These are phyloP conservation scores for Dipodascopsis uninucleata DNA, from an alignment of 805 yeast genomes.

Conservation along the genomic window DNA sequence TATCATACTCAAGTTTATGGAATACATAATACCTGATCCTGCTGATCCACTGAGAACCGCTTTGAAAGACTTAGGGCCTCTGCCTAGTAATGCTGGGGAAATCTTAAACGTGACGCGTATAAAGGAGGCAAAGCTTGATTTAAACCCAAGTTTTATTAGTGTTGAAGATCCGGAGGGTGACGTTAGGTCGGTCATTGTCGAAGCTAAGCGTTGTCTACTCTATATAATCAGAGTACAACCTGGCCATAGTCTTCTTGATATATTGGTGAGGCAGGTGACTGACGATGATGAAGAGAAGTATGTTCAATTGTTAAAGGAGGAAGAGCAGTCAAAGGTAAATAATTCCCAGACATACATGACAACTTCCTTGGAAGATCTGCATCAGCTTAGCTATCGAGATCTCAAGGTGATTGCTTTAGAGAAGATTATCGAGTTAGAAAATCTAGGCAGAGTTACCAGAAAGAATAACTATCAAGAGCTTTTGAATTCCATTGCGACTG, in stretches of 20 bases:
- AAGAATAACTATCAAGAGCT: conserved; percentile 71
- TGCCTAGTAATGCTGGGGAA: conserved; percentile 45
- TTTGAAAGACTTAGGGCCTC: conserved; percentile 42
- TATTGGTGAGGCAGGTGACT: conserved; percentile 62
- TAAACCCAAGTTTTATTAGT: conserved; percentile 54
- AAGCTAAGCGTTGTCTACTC: conserved; percentile 76
- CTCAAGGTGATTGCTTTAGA: conserved; percentile 74
- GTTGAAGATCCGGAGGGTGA: conserved; percentile 51
- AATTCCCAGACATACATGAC: not conserved
- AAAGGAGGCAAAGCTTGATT: conserved; percentile 51
- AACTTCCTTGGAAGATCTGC: conserved; percentile 10
- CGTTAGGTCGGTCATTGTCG: conserved; percentile 57
- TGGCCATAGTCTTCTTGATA: conserved; percentile 61
- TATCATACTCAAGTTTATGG: conserved; percentile 35
- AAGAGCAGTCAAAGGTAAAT: conserved; percentile 34
- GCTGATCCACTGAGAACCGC: conserved; percentile 55
- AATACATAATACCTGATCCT: conserved; percentile 28
- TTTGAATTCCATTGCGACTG: conserved; percentile 77
- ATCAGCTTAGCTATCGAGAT: conserved; percentile 54
- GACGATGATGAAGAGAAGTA: conserved; percentile 68
- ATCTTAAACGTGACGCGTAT: conserved; percentile 50
- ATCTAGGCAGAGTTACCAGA: conserved; percentile 59
- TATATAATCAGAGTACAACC: conserved; percentile 81
- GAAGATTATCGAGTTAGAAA: conserved; percentile 70
- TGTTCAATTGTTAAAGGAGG: conserved; percentile 50